These are phyloP conservation scores for Backusella luteola DNA, from an alignment of 192 early-diverging fungal genomes.

Conservation along the genomic window DNA sequence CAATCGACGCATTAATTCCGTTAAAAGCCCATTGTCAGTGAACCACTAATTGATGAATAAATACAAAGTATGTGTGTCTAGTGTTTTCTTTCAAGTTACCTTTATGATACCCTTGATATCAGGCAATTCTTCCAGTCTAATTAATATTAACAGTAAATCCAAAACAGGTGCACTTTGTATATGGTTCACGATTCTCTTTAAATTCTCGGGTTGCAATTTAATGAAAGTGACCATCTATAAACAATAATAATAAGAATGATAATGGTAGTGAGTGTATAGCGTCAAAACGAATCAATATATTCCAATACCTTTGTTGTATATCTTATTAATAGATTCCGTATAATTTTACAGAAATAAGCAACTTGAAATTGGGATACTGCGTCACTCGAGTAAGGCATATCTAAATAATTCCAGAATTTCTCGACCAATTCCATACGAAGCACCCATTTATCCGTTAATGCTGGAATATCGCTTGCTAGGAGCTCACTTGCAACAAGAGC, in stretches of 20 bases:
- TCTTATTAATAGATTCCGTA: slow-evolving; percentile 7
- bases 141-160: slow-evolving; percentile 89
- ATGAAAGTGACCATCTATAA: slow-evolving; percentile 85
- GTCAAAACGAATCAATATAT: neutral
- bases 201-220: slow-evolving; percentile 70
- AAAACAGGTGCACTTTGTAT: slow-evolving; percentile 84
- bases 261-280: neutral
- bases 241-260: neutral
- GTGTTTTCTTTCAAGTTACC: slow-evolving; percentile 38
- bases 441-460: slow-evolving; percentile 6
- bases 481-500: slow-evolving; percentile 18
- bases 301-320: slow-evolving; percentile 2
- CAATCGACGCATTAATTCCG: slow-evolving; percentile 71
- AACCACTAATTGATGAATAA: slow-evolving; percentile 68
- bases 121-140: slow-evolving; percentile 87
- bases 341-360: slow-evolving; percentile 16
- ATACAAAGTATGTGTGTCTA: neutral
- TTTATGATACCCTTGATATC: slow-evolving; percentile 84
- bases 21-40: slow-evolving; percentile 72
- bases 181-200: slow-evolving; percentile 77
- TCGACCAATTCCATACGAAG: slow-evolving; percentile 1
- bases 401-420: slow-evolving; percentile 15
- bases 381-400: neutral
- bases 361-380: neutral
- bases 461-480: slow-evolving; percentile 14